Evolutionary conservation across 2,329 filamentous ascomycete species (phyloP).

Genomic region (Fusarium robinianum): DNA sequence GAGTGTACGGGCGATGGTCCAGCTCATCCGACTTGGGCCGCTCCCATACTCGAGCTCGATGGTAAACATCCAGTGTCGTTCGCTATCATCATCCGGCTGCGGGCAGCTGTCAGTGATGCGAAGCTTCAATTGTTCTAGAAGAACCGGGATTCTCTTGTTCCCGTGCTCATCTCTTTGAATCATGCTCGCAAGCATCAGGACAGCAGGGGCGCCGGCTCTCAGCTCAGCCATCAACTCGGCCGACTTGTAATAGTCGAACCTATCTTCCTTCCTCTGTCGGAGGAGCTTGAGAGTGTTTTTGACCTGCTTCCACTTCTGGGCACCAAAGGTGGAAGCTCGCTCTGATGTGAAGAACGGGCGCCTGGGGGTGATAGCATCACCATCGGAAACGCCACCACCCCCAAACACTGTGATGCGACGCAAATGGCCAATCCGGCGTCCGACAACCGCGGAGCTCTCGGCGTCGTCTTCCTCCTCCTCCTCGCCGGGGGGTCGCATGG

Average conservation of each 20-base stretch:
- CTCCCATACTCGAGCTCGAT: slow-evolving; percentile 97
- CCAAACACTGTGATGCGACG: slow-evolving; percentile 69
- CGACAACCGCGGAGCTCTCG: slow-evolving; percentile 52
- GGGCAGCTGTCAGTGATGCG: slow-evolving; percentile 79
- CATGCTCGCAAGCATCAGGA: slow-evolving; percentile 94
- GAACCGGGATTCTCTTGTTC: slow-evolving; percentile 90
- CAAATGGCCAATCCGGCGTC: slow-evolving; percentile 64
- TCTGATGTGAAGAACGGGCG: slow-evolving; percentile 66
- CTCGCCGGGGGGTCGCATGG: slow-evolving; percentile 53
- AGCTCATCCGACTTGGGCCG: slow-evolving; percentile 93
- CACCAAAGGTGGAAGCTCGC: slow-evolving; percentile 72
- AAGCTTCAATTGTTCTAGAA: slow-evolving; percentile 92
- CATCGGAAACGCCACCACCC: slow-evolving; percentile 67
- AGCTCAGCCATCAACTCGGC: slow-evolving; percentile 96
- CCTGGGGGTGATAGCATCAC: slow-evolving; percentile 60
- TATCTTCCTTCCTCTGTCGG: slow-evolving; percentile 81
- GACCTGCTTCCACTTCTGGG: slow-evolving; percentile 88
- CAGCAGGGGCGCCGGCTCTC: slow-evolving; percentile 88
- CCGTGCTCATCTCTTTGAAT: slow-evolving; percentile 96
- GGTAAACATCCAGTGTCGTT: slow-evolving; percentile 82
- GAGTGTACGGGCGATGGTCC: slow-evolving; percentile 86
- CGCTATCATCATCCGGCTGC: slow-evolving; percentile 64
- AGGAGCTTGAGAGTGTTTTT: slow-evolving; percentile 85
- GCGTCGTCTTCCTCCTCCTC: slow-evolving; percentile 56
- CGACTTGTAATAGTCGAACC: slow-evolving; percentile 92